These are phyloP conservation scores for Raffaelea ambrosiae DNA, from an alignment of 2,329 filamentous ascomycete genomes.

Conservation along the genomic window DNA sequence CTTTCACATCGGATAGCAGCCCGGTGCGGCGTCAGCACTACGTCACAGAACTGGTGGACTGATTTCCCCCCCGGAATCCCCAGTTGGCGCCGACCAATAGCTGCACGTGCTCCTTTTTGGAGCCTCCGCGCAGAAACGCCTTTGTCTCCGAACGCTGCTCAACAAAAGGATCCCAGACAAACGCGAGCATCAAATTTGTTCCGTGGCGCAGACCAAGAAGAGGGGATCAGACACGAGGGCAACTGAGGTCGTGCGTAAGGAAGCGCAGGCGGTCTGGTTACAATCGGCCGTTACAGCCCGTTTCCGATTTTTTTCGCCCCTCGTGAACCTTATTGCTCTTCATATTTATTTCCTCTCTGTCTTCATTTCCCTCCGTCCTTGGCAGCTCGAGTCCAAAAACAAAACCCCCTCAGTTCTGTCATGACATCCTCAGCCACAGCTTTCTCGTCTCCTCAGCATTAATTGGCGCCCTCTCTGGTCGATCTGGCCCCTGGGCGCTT, in stretches of 20 bases:
- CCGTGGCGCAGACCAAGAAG: no score
- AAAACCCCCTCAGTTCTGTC: no score
- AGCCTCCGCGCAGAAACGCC: background rate
- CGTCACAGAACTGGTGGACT: background rate
- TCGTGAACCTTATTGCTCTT: background rate
- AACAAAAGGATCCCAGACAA: background rate
- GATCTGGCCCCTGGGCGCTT: no score
- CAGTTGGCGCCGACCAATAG: background rate
- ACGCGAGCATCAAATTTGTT: background rate
- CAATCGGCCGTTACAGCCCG: background rate
- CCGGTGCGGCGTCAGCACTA: constrained; percentile 4
- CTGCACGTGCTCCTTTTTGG: background rate
- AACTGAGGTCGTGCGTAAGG: background rate
- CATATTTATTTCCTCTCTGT: background rate
- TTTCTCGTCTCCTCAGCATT: no score
- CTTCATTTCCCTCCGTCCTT: background rate
- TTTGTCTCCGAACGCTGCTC: background rate
- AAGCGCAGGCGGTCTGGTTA: background rate
- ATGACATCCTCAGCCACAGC: no score
- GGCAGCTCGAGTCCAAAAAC: background rate
- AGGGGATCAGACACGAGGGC: background rate
- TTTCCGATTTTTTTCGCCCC: no score
- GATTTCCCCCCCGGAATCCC: background rate
- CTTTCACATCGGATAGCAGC: no score
- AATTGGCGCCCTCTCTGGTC: no score